Conservation (phyloP, 768 basidiomycete species). For the Pleurotus djamor region DNA sequence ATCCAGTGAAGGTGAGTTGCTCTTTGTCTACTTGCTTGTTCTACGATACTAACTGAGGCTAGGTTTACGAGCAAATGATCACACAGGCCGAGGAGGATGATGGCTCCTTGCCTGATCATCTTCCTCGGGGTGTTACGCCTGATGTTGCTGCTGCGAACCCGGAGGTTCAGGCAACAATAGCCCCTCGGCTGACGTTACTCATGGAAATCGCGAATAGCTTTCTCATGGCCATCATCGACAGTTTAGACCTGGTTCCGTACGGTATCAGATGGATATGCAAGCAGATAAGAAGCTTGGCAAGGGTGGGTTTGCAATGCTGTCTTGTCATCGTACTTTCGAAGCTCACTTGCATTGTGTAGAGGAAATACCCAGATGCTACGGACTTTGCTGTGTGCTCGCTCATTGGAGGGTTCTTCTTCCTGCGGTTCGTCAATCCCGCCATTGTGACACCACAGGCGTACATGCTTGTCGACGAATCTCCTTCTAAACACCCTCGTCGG, state of each 20-base stretch:
- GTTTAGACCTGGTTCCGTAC: constrained; percentile 97
- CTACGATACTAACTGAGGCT: neutral
- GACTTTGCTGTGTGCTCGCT: constrained; percentile 98
- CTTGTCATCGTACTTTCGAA: constrained; percentile 6
- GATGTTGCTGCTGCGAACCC: constrained; percentile 89
- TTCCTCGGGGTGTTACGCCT: constrained; percentile 90
- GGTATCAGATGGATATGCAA: constrained; percentile 99
- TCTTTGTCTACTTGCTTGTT: no score
- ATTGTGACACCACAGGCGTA: constrained; percentile 99
- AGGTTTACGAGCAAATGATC: constrained; percentile 99
- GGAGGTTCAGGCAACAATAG: constrained; percentile 97
- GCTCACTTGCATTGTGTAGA: constrained; percentile 38
- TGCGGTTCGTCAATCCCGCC: constrained; percentile 98
- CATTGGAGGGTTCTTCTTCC: constrained; percentile 99
- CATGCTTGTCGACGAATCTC: constrained; percentile 97
- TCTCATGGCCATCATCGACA: constrained; percentile 95
- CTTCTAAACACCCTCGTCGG: constrained; percentile 94
- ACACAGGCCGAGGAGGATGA: constrained; percentile 98
- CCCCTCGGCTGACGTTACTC: constrained; percentile 93
- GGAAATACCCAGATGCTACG: constrained; percentile 98
- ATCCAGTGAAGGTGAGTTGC: constrained; percentile 84
- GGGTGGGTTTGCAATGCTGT: constrained; percentile 49
- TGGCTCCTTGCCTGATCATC: constrained; percentile 82
- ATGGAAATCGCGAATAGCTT: constrained; percentile 99
- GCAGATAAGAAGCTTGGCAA: constrained; percentile 93